These are phyloP conservation scores for Lunularia cruciata DNA, from an alignment of 225 moss, liverwort and hornwort genomes.

Conservation along the genomic window DNA sequence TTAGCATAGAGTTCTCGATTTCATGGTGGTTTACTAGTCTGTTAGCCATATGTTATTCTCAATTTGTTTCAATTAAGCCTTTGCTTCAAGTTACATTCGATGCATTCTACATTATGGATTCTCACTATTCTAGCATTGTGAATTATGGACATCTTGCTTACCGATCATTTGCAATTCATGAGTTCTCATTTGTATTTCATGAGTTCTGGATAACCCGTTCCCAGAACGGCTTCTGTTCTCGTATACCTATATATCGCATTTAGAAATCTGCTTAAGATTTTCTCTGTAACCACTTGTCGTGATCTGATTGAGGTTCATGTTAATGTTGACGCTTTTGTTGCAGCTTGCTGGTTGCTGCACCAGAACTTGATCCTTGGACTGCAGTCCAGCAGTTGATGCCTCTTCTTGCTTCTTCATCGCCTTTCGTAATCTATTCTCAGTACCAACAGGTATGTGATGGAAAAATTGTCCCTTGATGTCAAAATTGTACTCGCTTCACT, in stretches of 20 bases:
- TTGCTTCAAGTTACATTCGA: too few relatives aligned
- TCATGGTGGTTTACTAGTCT: too few relatives aligned
- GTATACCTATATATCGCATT: constrained; percentile 5
- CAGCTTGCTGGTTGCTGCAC: constrained; percentile 93
- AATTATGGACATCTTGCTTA: too few relatives aligned
- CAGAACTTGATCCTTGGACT: constrained; percentile 77
- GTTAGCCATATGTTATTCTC: too few relatives aligned
- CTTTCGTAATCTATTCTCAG: constrained; percentile 91
- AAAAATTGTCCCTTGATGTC: not conserved
- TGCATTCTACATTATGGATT: too few relatives aligned
- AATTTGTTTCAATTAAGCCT: too few relatives aligned
- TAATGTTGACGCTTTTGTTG: not conserved
- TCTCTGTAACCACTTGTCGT: not conserved
- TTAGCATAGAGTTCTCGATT: too few relatives aligned
- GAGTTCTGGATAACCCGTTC: too few relatives aligned
- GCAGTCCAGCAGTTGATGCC: constrained; percentile 75
- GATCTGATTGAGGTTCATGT: not conserved
- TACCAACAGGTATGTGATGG: constrained; percentile 66
- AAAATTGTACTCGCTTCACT: not conserved
- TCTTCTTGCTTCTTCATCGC: constrained; percentile 79
- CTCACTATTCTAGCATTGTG: too few relatives aligned
- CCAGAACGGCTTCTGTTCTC: too few relatives aligned
- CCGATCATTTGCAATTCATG: not conserved
- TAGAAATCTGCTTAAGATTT: not conserved
- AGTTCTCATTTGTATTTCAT: too few relatives aligned